Evolutionary conservation across 331 rosid species (phyloP).

Genomic region (Acacia pycnantha): DNA sequence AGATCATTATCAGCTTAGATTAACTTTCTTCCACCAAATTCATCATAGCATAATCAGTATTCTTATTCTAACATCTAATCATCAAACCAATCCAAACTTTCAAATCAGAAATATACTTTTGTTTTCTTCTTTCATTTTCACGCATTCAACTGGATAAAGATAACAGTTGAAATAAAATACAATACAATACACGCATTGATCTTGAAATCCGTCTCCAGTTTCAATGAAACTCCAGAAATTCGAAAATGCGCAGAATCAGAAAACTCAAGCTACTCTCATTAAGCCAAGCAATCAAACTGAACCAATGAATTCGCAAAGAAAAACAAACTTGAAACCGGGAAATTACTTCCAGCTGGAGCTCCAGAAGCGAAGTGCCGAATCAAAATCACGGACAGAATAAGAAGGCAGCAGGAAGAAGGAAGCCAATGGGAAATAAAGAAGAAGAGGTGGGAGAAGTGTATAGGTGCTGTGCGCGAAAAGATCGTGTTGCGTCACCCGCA

Average conservation of each 20-base stretch:
- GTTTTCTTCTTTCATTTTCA: not conserved
- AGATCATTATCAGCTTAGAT: not conserved
- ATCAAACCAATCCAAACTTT: not conserved
- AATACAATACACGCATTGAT: not conserved
- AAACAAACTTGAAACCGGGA: slow-evolving; percentile 10
- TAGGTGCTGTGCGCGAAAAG: slow-evolving; percentile 23
- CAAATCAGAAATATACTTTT: not conserved
- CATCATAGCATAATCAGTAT: not conserved
- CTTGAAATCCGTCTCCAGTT: not conserved
- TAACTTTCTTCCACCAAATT: not conserved
- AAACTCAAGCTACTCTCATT: not conserved
- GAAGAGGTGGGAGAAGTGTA: not conserved
- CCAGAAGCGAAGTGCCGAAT: not conserved
- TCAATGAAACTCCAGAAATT: not conserved
- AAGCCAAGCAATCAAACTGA: not conserved
- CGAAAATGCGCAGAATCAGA: not conserved
- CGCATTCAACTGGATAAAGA: not conserved
- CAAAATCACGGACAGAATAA: slow-evolving; percentile 14
- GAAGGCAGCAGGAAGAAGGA: not conserved
- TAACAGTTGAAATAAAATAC: not conserved
- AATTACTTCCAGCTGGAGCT: slow-evolving; percentile 3
- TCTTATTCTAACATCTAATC: not conserved
- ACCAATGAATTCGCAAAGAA: not conserved
- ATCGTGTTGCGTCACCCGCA: not conserved
- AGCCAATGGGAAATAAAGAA: not conserved